Evolutionary conservation across 2,329 filamentous ascomycete genomes (phyloP), one percentile per base, ranked within the genome.

Genomic region (Ceratocystis colombiana): DNA sequence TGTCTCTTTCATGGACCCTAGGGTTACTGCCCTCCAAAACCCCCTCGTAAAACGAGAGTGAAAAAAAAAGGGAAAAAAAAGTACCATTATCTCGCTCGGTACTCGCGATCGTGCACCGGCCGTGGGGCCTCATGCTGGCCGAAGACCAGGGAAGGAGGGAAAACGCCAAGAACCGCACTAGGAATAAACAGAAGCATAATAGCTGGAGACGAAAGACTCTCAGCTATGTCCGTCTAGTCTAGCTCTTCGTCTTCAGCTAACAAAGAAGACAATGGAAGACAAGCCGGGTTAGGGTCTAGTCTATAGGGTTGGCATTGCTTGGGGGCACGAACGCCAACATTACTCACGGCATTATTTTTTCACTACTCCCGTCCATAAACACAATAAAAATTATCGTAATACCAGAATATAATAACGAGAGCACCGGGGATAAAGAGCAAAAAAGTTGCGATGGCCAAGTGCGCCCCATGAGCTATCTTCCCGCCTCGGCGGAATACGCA

Each of bases 11-110:
- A n/a, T 50, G 12, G 10, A 10, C 33, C 33, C 46, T 8, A n/a
- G 46, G 46, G 46, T 50, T 50, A 50, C 2, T 20, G 5, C 20
- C 7, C 6, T 20, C 46, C 46, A 50, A 20, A 44, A 61, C 28
- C 7, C 6, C 10, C 37, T 44, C 20, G 30, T 62, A 45, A 22
- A 62, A 17, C 15, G 22, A 3, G 25, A 62, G 4, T 2, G 15
- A 2, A 22, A 45, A 7, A 45, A 44, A 25, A 22, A 41, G 17
- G n/a, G 3, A n/a, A 41, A 12, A 44, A 28, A 30, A 33, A 20
- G 33, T 8, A 33, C 61, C 20, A 46, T 48, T 63, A 63, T 63
- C 25, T 63, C 61, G 1, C 61, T 63, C 61, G 44, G 22, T 30
- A 30, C 61, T 28, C 61, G 61, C 61, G 61, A 63, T 63, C 45